Evolutionary conservation across 306 rosid species (phyloP), one percentile per base, ranked within the genome.

Genomic region (Medicago arabica): DNA sequence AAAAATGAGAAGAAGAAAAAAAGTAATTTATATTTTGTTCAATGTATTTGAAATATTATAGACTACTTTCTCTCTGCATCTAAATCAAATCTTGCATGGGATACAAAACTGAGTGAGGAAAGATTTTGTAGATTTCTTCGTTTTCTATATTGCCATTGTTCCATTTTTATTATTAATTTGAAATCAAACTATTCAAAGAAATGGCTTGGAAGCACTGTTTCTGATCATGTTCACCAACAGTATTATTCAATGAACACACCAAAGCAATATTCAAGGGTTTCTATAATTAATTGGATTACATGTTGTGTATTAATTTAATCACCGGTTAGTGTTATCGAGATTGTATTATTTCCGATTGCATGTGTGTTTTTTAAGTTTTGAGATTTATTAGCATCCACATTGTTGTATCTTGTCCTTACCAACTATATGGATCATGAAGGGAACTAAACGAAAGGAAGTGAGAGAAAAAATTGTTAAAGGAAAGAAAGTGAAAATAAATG

Each of bases 121-220:
- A 58, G 8, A 21, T 57, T 58, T 58, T 11, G 16, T 58, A 15
- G 70, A 46, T 68, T 15, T 4, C 58, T 25, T 43, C n/a, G 38
- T 50, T 11, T 13, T 10, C n/a, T 10, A 57, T 3, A 64, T 50
- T 1, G 13, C 49, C 14, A 5, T 18, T 47, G 51, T 11, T 28
- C 46, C 47, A 28, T 41, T 63, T 75, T 50, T 13, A 47, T 46
- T 63, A 62, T 62, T 31, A 13, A 53, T 12, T 75, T 21, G 6
- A 38, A 64, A 51, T 53, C 1, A 53, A 53, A 8, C 25, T 50
- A 21, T 64, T 12, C 64, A 46, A 66, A 12, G 36, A 54, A 63
- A 64, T 38, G 19, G 50, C 11, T 13, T 14, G 23, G 68, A 34
- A n/a, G 21, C 40, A 28, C 15, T 46, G 74, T 46, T 25, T 15